phyloP scores from a whole-genome alignment of 176 grass and related monocot genomes.

The Aegilops tauschii region DNA sequence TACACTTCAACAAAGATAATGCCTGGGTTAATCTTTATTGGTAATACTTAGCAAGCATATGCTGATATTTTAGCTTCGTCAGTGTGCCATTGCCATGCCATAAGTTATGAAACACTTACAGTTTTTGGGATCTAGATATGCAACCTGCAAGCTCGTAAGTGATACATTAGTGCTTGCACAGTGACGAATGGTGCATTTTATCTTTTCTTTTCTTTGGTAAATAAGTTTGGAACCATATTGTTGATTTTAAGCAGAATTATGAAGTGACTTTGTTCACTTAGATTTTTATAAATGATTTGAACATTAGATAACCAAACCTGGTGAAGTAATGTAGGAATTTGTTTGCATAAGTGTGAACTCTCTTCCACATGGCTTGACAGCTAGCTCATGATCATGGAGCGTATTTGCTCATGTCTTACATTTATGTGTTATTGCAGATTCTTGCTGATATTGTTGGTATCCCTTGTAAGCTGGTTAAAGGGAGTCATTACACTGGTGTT shows the following conservation, averaged over 20 bases:
- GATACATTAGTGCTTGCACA: neutral
- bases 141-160: neutral
- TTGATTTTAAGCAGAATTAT: slow-evolving; percentile 11
- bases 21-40: neutral
- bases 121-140: neutral
- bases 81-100: neutral
- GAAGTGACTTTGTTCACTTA: neutral
- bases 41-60: neutral
- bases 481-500: slow-evolving; percentile 89
- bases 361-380: slow-evolving; percentile 7
- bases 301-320: slow-evolving; percentile 21
- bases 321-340: neutral
- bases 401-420: slow-evolving; percentile 26
- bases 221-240: slow-evolving; percentile 6
- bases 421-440: slow-evolving; percentile 57
- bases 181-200: neutral
- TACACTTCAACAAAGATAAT: neutral
- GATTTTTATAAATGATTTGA: neutral
- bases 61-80: neutral
- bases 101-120: neutral
- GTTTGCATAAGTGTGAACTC: slow-evolving; percentile 12
- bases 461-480: slow-evolving; percentile 91
- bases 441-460: slow-evolving; percentile 95
- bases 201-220: neutral
- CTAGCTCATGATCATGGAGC: neutral